Evolutionary conservation across 2,329 filamentous ascomycete species (phyloP), one percentile per base, ranked within the genome.

Genomic region (Dryadomyces quercus-mongolicae): DNA sequence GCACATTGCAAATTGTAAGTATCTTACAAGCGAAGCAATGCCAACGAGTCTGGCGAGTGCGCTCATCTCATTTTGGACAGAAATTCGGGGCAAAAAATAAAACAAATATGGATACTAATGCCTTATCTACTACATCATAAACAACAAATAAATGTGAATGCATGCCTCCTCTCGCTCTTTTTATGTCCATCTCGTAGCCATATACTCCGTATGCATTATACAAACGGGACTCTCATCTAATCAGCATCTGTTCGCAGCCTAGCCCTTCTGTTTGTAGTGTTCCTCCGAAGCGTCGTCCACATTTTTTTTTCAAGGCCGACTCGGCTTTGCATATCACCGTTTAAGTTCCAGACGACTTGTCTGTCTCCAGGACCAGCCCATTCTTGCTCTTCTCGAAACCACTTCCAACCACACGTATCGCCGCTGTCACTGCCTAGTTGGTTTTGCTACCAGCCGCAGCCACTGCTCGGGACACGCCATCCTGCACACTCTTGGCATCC

Each of bases 281-380:
- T 81, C 76, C 50, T 68, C 71, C 52, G 84, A 65, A 45, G 73
- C 70, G 62, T 81, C 74, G 57, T 77, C 71, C 20, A 77, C 74
- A 48, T 70, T 75, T 67, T 75, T 75, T 75, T 56, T 71, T 68
- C 58, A 72, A 62, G 53, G 63, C 63, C 15, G 64, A 63, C 2
- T 65, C 64, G 68, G 62, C 59, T 69, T 71, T 64, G 74, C 68
- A 59, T 74, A 82, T 51, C 79, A 70, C 66, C 81, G 69, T 54
- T 71, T n/a, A n/a, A 67, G 56, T 31, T 5, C 25, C 8, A 31
- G 8, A 31, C 25, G 25, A 31, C 4, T 31, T 8, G 25, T 8
- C 25, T 8, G 25, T 31, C 25, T 31, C 25, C 25, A 8, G 25
- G 25, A 31, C 8, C 25, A 31, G 25, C 25, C 4, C 25, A 31